Evolutionary conservation across 2,329 filamentous ascomycete genomes (phyloP), one percentile per base, ranked within the genome.

Genomic region (Furcasterigmium sp.): DNA sequence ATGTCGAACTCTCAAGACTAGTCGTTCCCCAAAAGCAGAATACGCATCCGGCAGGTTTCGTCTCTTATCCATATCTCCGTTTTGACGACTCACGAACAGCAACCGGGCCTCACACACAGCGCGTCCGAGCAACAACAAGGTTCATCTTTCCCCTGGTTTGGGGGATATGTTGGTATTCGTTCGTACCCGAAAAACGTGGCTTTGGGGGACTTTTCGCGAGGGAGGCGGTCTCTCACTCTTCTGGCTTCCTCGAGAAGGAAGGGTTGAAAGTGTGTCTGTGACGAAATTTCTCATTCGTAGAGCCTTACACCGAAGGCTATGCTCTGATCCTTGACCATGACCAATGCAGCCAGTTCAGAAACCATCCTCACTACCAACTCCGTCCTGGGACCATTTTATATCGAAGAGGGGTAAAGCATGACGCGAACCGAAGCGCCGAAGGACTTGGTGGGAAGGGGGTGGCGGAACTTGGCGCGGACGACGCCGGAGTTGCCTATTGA

Each of bases 351-450:
- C 70, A 76, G 72, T 73, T 74, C 73, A 75, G 69, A 68, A 79
- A 78, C 74, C 75, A 70, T 72, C 72, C 69, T 70, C 70, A 77
- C 69, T 71, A 75, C 76, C 76, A 80, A 79, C 75, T 78, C 75
- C 74, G 67, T 68, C 68, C 70, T 35, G 65, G 59, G 58, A 50
- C 63, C 64, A 63, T 63, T 73, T 85, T 91, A 95, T 85, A 96
- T 93, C 78, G 88, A 90, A 67, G 89, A 94, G 73, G 90, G 90
- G 82, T 95, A 95, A 74, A 95, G 81, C 90, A 95, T 95, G 75
- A 95, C 82, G 75, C 91, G 85, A 76, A 95, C 87, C 63, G 87
- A 91, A 69, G 90, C 89, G 75, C 91, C 90, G 80, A 97, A 96
- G 68, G 87, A 90, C 80, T 91, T 91, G 63, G 93, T 83, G 67